phyloP scores from a whole-genome alignment of 441 rosid genomes.

The Populus tomentosa region DNA sequence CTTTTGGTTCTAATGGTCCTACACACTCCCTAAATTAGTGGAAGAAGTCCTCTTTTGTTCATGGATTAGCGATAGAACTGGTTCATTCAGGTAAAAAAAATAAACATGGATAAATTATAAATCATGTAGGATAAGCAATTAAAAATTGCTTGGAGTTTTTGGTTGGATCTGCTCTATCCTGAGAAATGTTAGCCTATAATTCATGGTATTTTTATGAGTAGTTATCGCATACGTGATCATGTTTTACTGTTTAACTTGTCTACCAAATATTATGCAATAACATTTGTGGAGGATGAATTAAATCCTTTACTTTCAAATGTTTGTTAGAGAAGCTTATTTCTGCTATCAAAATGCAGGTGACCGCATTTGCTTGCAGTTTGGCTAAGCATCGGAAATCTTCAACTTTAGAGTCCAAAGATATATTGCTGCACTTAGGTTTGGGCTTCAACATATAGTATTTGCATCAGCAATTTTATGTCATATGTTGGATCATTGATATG shows the following conservation, averaged over 20 bases:
- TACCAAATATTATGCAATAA: neutral
- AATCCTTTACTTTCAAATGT: neutral
- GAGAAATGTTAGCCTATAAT: neutral
- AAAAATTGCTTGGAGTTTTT: neutral
- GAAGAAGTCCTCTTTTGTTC: neutral
- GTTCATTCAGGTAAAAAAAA: neutral
- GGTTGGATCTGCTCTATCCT: neutral
- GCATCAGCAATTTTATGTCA: slow-evolving; percentile 2
- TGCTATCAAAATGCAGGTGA: slow-evolving; percentile 53
- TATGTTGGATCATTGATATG: slow-evolving; percentile 3
- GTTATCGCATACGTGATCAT: neutral
- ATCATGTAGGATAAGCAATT: neutral
- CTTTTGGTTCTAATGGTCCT: neutral
- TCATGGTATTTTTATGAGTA: neutral
- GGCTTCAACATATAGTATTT: slow-evolving; percentile 15
- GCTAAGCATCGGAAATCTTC: slow-evolving; percentile 97
- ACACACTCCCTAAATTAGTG: neutral
- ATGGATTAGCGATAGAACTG: neutral
- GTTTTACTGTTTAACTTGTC: neutral
- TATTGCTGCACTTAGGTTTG: slow-evolving; percentile 93
- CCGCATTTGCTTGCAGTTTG: slow-evolving; percentile 80
- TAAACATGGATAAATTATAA: neutral
- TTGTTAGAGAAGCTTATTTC: neutral
- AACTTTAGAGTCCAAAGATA: slow-evolving; percentile 84
- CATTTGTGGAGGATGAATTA: neutral